phyloP scores from a whole-genome alignment of 2,329 filamentous ascomycete genomes.

The Neofusicoccum sp. region DNA sequence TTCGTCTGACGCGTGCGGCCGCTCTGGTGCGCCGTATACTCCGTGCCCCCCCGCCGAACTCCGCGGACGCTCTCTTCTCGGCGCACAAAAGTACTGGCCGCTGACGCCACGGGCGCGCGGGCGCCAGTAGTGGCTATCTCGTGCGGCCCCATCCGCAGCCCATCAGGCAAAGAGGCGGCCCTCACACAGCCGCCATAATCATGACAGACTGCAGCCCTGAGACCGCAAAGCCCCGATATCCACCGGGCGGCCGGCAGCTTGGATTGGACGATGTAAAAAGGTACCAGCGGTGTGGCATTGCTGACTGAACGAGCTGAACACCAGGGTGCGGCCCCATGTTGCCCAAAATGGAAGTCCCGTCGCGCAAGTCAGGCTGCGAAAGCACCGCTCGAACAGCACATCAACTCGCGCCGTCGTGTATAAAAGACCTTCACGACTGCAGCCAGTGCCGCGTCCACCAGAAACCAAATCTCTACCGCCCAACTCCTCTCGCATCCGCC shows the following conservation, averaged over 20 bases:
- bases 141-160: background rate
- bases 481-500: background rate
- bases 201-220: background rate
- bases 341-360: conserved; percentile 1
- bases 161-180: background rate
- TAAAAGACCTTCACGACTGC: background rate
- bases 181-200: background rate
- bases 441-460: background rate
- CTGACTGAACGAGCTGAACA: conserved; percentile 9
- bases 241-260: background rate
- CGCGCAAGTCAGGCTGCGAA: background rate
- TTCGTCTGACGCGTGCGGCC: background rate
- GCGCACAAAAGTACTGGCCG: background rate
- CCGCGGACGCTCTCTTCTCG: background rate
- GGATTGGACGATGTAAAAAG: background rate
- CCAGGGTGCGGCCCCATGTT: background rate
- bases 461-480: background rate
- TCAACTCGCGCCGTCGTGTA: background rate
- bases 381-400: background rate
- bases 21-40: background rate
- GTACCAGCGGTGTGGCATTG: conserved; percentile 11
- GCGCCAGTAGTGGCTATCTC: background rate
- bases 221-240: background rate
- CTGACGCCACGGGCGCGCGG: background rate
- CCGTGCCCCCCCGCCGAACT: background rate